Evolutionary conservation across 495 filamentous ascomycete genomes (phyloP).

Genomic region (Neurospora sp.): DNA sequence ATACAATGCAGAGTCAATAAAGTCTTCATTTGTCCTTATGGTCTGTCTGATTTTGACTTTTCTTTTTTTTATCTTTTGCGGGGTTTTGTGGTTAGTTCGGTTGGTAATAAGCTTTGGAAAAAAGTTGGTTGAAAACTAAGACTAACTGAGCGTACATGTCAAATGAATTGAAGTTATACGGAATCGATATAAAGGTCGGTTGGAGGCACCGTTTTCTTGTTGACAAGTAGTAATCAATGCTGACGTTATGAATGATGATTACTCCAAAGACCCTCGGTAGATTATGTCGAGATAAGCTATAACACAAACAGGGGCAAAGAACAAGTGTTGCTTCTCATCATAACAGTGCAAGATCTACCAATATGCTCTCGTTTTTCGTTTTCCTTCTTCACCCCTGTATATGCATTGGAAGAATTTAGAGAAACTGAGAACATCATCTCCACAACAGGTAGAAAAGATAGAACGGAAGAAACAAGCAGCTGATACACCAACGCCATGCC

Average conservation of each 20-base stretch:
- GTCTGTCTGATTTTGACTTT: neutral
- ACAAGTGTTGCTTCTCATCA: neutral
- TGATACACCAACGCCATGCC: neutral
- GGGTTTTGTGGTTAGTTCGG: neutral
- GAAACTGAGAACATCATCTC: neutral
- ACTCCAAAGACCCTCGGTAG: too few relatives aligned
- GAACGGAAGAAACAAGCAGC: neutral
- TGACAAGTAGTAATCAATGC: too few relatives aligned
- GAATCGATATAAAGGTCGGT: too few relatives aligned
- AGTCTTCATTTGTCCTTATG: neutral
- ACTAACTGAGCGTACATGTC: too few relatives aligned
- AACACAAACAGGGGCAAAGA: neutral
- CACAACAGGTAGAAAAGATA: neutral
- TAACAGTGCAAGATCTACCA: neutral
- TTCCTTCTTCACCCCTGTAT: neutral
- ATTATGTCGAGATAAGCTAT: too few relatives aligned
- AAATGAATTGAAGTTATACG: too few relatives aligned
- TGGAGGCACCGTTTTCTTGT: too few relatives aligned
- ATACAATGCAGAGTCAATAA: neutral
- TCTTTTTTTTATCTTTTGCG: neutral
- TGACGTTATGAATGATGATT: too few relatives aligned
- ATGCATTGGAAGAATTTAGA: neutral
- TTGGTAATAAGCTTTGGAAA: neutral
- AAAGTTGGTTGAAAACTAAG: too few relatives aligned
- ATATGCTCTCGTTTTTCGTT: neutral